phyloP scores from a whole-genome alignment of 2,329 filamentous ascomycete species.

The Graphiopsis chlorocephala region DNA sequence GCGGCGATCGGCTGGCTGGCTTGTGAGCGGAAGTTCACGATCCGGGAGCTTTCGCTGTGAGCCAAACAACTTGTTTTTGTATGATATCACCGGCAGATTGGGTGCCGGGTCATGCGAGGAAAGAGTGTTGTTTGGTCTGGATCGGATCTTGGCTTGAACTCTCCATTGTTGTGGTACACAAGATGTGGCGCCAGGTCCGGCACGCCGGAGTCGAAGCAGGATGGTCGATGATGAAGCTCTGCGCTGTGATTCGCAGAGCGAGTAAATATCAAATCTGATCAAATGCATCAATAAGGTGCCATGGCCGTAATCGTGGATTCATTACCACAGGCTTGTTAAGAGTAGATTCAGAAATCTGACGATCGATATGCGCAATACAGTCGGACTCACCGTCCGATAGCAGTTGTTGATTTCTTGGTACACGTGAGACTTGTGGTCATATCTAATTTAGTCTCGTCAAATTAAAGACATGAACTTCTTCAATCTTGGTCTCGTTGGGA shows the following conservation, averaged over 20 bases:
- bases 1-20: background rate
- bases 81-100: background rate
- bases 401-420: background rate
- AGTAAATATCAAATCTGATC: background rate
- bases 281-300: background rate
- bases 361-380: background rate
- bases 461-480: background rate
- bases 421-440: background rate
- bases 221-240: background rate
- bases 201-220: background rate
- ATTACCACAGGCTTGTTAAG: background rate
- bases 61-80: background rate
- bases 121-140: background rate
- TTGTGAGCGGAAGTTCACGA: background rate
- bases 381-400: background rate
- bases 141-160: background rate
- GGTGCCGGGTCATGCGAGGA: background rate
- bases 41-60: background rate
- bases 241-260: background rate
- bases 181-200: background rate
- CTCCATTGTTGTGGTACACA: background rate
- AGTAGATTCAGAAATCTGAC: background rate
- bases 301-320: background rate
- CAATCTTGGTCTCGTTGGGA: background rate
- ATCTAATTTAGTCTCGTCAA: background rate